Percentiles rank a stretch among this genome's conserved stretches.
phyloP scores from a whole-genome alignment of 148 eudicot species.

The Silene conica region DNA sequence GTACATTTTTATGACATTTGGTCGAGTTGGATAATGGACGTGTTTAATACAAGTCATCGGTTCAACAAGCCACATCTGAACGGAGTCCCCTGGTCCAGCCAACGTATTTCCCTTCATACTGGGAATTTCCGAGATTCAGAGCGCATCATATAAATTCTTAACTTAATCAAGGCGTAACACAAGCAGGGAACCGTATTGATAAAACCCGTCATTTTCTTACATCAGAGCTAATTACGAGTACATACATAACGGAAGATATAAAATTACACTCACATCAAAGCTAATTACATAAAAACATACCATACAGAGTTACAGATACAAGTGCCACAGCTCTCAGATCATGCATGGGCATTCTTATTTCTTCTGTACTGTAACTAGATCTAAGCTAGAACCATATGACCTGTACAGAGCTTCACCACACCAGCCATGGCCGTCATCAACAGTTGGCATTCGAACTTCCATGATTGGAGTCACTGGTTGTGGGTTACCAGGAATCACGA shows the following conservation, averaged over 20 bases:
- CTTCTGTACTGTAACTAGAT: slow-evolving; percentile 49
- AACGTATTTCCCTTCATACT: too few species aligned
- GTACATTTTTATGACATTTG: too few species aligned
- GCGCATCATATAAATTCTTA: too few species aligned
- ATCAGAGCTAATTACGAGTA: not conserved
- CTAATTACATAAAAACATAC: not conserved
- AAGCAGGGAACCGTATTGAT: not conserved
- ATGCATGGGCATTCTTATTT: slow-evolving; percentile 24
- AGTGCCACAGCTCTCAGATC: slow-evolving; percentile 1
- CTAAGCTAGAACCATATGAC: slow-evolving; percentile 54
- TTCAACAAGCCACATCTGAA: too few species aligned
- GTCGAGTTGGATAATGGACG: too few species aligned
- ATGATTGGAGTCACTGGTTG: slow-evolving; percentile 50
- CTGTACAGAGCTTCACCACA: slow-evolving; percentile 65
- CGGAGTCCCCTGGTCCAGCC: too few species aligned
- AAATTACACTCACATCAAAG: not conserved
- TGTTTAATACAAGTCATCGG: too few species aligned
- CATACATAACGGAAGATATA: not conserved
- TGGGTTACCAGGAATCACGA: slow-evolving; percentile 50
- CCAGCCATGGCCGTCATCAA: slow-evolving; percentile 89
- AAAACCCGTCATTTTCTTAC: not conserved
- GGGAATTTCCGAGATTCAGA: too few species aligned
- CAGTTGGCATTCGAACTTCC: slow-evolving; percentile 91
- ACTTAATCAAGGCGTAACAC: too few species aligned
- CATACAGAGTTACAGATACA: not conserved